Evolutionary conservation across 345 rosid genomes (phyloP).

Genomic region (Anastatica hierochuntica): DNA sequence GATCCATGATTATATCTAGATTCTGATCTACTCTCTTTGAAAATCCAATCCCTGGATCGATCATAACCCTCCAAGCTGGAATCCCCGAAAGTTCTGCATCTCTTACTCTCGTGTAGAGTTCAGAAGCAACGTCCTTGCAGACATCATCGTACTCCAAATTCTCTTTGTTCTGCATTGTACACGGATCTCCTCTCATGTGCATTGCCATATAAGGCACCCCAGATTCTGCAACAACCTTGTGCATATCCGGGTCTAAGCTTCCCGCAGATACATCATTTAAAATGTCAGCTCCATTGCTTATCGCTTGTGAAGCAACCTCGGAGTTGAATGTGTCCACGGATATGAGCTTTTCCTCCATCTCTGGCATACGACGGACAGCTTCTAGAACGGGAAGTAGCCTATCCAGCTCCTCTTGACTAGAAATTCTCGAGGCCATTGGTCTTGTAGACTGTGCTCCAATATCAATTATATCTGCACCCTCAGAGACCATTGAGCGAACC

Average conservation of each 20-base stretch:
- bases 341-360: slow-evolving; percentile 70
- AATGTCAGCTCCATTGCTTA: slow-evolving; percentile 69
- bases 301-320: slow-evolving; percentile 75
- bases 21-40: slow-evolving; percentile 67
- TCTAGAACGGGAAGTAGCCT: slow-evolving; percentile 65
- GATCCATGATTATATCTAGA: slow-evolving; percentile 52
- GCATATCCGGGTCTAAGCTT: slow-evolving; percentile 59
- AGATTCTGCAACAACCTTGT: slow-evolving; percentile 44
- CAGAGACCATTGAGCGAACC: slow-evolving; percentile 55
- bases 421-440: slow-evolving; percentile 65
- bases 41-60: slow-evolving; percentile 87
- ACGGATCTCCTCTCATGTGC: slow-evolving; percentile 97
- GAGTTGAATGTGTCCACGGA: slow-evolving; percentile 85
- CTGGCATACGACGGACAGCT: slow-evolving; percentile 63
- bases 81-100: slow-evolving; percentile 72
- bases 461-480: slow-evolving; percentile 79
- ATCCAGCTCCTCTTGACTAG: slow-evolving; percentile 61
- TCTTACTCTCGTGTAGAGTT: slow-evolving; percentile 40
- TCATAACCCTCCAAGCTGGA: slow-evolving; percentile 85
- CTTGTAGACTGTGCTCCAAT: slow-evolving; percentile 89
- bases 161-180: slow-evolving; percentile 68
- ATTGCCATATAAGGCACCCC: slow-evolving; percentile 67
- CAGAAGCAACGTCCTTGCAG: slow-evolving; percentile 63
- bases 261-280: slow-evolving; percentile 88
- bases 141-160: slow-evolving; percentile 60